Percentiles rank a stretch among this genome's conserved stretches.
Evolutionary conservation across 2,329 filamentous ascomycete genomes (phyloP).

Genomic region (Diaporthe amygdali): DNA sequence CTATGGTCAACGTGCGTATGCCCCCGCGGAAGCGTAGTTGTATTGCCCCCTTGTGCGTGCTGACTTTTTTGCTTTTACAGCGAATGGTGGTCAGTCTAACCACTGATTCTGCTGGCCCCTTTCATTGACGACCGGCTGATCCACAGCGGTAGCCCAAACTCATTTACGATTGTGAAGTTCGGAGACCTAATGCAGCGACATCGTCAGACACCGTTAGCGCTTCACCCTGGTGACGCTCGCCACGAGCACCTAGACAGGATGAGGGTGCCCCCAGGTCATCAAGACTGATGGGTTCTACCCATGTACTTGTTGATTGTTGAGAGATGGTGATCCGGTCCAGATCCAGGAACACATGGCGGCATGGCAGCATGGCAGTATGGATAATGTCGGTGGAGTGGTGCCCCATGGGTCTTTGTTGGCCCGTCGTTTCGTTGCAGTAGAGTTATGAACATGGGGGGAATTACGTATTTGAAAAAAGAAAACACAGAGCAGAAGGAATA

Average conservation of each 20-base stretch:
- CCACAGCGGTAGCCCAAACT: background rate
- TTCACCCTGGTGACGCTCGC: background rate
- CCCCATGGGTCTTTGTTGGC: background rate
- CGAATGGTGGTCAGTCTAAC: slow-evolving; percentile 34
- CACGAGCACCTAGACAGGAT: background rate
- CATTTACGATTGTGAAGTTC: background rate
- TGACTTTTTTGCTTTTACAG: slow-evolving; percentile 35
- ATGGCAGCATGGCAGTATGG: background rate
- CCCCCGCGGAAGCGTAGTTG: slow-evolving; percentile 19
- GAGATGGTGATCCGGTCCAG: background rate
- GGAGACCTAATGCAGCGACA: background rate
- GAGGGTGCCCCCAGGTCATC: background rate
- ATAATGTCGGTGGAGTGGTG: background rate
- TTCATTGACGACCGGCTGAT: slow-evolving; percentile 9
- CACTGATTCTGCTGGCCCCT: slow-evolving; percentile 13
- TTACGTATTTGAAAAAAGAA: background rate
- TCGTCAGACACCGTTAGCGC: background rate
- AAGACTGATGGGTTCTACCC: background rate
- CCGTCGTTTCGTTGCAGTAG: slow-evolving; percentile 1
- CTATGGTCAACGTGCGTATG: slow-evolving; percentile 61
- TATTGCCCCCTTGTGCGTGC: slow-evolving; percentile 22
- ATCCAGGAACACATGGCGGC: background rate
- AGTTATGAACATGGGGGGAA: background rate
- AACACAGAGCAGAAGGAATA: background rate
- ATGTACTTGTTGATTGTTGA: background rate